Percentiles rank a stretch among this genome's conserved stretches.
phyloP scores from a whole-genome alignment of 2,329 filamentous ascomycete species.

The Arthroderma sp. region DNA sequence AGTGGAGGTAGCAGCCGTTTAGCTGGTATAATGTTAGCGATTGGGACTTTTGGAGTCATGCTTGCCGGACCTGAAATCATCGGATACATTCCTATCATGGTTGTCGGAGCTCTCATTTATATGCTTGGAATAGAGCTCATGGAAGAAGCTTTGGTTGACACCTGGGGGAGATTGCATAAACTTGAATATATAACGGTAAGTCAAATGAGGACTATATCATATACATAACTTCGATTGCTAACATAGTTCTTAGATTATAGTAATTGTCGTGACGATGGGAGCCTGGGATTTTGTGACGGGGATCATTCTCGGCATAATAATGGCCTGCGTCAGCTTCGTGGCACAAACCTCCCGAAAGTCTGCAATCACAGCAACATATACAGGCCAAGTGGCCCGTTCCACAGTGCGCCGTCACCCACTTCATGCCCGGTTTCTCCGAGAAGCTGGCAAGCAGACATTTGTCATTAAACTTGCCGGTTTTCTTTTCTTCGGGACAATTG shows the following conservation, averaged over 20 bases:
- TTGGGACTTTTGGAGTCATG: conserved; percentile 68
- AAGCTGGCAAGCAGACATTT: conserved; percentile 77
- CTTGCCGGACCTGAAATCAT: conserved; percentile 76
- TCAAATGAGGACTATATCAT: neutral
- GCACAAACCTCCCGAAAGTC: conserved; percentile 84
- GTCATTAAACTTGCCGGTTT: conserved; percentile 87
- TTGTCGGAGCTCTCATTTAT: conserved; percentile 91
- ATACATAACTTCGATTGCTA: neutral
- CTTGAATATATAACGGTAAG: conserved; percentile 77
- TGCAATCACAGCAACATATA: conserved; percentile 80
- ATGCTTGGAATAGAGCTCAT: conserved; percentile 86
- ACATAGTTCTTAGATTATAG: conserved; percentile 45
- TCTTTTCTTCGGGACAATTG: conserved; percentile 97
- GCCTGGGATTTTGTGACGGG: conserved; percentile 92
- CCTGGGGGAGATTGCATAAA: conserved; percentile 72
- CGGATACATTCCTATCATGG: conserved; percentile 90
- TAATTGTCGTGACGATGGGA: conserved; percentile 91
- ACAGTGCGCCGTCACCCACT: conserved; percentile 84
- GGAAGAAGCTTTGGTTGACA: conserved; percentile 74
- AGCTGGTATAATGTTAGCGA: conserved; percentile 73
- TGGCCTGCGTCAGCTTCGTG: conserved; percentile 83
- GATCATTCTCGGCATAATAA: conserved; percentile 78
- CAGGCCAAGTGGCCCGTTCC: conserved; percentile 76
- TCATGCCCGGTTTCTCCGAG: conserved; percentile 72
- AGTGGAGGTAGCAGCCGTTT: conserved; percentile 79